Evolutionary conservation across 2,329 filamentous ascomycete species (phyloP).

Genomic region (Neoscytalidium dimidiatum): DNA sequence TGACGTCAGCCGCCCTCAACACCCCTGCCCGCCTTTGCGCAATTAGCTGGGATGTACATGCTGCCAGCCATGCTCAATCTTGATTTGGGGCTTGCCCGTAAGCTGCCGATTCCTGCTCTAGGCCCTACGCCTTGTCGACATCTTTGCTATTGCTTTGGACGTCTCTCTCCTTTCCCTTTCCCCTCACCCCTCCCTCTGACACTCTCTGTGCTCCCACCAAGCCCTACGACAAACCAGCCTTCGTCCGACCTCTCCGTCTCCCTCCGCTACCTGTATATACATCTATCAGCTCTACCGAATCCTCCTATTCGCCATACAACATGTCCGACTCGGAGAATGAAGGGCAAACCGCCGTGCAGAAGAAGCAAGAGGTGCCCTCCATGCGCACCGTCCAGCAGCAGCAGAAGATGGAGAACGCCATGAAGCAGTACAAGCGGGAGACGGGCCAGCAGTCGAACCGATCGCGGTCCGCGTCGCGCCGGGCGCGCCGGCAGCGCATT

Average conservation of each 20-base stretch:
- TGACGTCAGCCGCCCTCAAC: not conserved
- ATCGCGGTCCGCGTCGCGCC: constrained; percentile 50
- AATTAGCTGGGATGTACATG: not conserved
- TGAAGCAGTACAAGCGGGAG: constrained; percentile 41
- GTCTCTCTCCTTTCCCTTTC: not conserved
- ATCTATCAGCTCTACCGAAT: not conserved
- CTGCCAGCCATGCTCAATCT: constrained; percentile 3
- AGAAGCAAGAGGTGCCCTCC: constrained; percentile 28
- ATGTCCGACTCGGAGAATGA: constrained; percentile 38
- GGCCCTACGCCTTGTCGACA: constrained; percentile 18
- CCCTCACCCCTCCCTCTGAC: not conserved
- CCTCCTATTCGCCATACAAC: constrained; percentile 21
- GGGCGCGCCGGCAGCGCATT: constrained; percentile 50
- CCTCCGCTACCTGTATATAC: constrained; percentile 4
- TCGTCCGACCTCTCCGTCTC: not conserved
- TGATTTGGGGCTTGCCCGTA: not conserved
- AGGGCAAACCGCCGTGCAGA: not conserved
- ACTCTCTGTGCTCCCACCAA: constrained; percentile 1
- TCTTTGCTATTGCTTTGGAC: not conserved
- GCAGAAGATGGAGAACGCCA: constrained; percentile 46
- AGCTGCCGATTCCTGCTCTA: constrained; percentile 20
- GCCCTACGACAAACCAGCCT: not conserved
- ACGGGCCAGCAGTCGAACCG: constrained; percentile 43
- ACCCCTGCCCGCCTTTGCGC: constrained; percentile 8
- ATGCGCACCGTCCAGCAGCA: constrained; percentile 49